A percentile compares a stretch with the other conserved stretches of the same genome.
These are phyloP conservation scores for Pseudogymnoascus sp. DNA, from an alignment of 2,329 filamentous ascomycete species.

Conservation along the genomic window DNA sequence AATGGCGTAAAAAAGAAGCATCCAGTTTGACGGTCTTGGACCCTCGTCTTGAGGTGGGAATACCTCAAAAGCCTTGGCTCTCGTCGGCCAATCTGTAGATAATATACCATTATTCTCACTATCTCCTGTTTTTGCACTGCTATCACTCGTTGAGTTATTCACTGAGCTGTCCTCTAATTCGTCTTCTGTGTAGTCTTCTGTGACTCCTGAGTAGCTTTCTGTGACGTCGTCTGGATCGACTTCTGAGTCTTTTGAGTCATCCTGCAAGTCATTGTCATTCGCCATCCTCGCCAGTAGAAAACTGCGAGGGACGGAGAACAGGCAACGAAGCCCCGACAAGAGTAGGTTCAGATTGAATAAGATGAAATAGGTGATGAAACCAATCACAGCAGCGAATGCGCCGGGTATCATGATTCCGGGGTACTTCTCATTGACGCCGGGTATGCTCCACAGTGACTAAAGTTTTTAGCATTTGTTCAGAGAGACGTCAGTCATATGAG, in stretches of 20 bases:
- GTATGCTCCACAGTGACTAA: conserved; percentile 13
- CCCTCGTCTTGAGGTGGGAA: neutral
- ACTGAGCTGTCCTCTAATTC: neutral
- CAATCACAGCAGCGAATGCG: conserved; percentile 8
- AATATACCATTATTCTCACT: no score
- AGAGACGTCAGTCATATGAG: neutral
- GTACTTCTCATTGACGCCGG: neutral
- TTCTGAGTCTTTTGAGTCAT: neutral
- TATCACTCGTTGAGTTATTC: neutral
- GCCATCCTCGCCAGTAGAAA: neutral
- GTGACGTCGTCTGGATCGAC: neutral
- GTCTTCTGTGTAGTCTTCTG: no score
- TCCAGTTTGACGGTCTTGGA: neutral
- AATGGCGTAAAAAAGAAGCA: neutral
- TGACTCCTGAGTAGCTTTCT: no score
- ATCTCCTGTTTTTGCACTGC: neutral
- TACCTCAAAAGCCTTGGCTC: neutral
- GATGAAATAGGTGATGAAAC: conserved; percentile 12
- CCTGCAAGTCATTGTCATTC: neutral
- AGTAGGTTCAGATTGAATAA: conserved; percentile 14
- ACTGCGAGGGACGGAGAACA: neutral
- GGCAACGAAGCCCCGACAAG: neutral
- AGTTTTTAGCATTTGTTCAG: neutral
- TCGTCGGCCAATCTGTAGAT: neutral
- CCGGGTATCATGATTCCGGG: conserved; percentile 8